phyloP scores from a whole-genome alignment of 2,329 filamentous ascomycete genomes.

The Phaeosphaeria sp. region DNA sequence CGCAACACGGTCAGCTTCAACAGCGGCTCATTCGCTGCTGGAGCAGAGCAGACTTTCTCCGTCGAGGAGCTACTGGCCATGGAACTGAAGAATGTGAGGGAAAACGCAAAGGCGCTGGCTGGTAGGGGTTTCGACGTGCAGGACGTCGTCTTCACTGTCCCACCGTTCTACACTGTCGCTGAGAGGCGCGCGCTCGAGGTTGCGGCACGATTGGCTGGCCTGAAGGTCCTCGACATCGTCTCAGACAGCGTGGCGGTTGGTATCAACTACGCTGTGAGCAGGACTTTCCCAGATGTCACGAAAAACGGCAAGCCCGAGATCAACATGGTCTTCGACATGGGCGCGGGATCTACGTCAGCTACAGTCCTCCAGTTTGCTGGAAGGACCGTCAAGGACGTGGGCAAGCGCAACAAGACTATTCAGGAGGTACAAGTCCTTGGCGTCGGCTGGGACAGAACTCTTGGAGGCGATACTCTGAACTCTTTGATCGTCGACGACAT shows the following conservation, averaged over 20 bases:
- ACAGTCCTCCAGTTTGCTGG: slow-evolving; percentile 90
- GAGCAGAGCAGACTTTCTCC: slow-evolving; percentile 68
- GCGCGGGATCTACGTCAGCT: slow-evolving; percentile 90
- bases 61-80: slow-evolving; percentile 96
- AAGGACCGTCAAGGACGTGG: slow-evolving; percentile 85
- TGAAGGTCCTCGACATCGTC: slow-evolving; percentile 83
- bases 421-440: slow-evolving; percentile 93
- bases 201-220: slow-evolving; percentile 84
- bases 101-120: slow-evolving; percentile 84
- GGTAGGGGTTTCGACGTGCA: slow-evolving; percentile 76
- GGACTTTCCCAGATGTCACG: slow-evolving; percentile 84
- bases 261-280: slow-evolving; percentile 90
- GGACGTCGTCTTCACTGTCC: slow-evolving; percentile 87
- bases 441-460: slow-evolving; percentile 83
- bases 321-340: slow-evolving; percentile 97
- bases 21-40: slow-evolving; percentile 72
- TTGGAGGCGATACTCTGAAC: slow-evolving; percentile 91
- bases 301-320: slow-evolving; percentile 87
- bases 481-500: slow-evolving; percentile 89
- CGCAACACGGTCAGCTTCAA: slow-evolving; percentile 75
- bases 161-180: slow-evolving; percentile 86
- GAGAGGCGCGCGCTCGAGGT: slow-evolving; percentile 86
- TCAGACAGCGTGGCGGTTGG: slow-evolving; percentile 92
- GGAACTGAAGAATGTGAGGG: slow-evolving; percentile 89
- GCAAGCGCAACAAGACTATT: slow-evolving; percentile 93